phyloP scores from a whole-genome alignment of 805 yeast species.

The Cyberlindnera amylophila region DNA sequence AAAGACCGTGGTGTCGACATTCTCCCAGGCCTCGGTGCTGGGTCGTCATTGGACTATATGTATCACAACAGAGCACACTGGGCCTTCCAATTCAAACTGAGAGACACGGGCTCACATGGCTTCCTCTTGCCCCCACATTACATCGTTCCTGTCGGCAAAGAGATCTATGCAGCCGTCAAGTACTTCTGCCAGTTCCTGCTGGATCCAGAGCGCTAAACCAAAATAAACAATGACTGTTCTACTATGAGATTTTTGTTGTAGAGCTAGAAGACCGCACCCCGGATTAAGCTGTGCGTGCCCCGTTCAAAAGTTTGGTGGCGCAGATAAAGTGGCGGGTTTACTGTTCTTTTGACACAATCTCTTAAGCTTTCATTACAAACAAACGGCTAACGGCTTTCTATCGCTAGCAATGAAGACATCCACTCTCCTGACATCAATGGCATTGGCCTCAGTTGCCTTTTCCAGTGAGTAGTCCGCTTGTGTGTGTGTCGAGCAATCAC shows the following conservation, averaged over 20 bases:
- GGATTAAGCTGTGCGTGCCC: too few relatives aligned
- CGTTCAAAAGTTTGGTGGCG: too few relatives aligned
- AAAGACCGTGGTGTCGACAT: constrained; percentile 72
- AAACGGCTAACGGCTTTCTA: too few relatives aligned
- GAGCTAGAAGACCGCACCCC: too few relatives aligned
- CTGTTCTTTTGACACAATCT: too few relatives aligned
- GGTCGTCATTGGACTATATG: constrained; percentile 79
- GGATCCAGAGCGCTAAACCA: constrained; percentile 34
- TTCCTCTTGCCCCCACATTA: constrained; percentile 68
- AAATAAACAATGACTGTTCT: too few relatives aligned
- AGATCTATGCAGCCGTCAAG: constrained; percentile 62
- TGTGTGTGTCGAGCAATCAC: too few relatives aligned
- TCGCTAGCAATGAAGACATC: not conserved
- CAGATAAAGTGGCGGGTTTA: too few relatives aligned
- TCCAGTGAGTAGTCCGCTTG: constrained; percentile 11
- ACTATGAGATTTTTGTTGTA: too few relatives aligned
- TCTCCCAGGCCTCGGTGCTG: constrained; percentile 72
- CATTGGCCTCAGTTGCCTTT: constrained; percentile 1
- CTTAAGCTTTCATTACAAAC: too few relatives aligned
- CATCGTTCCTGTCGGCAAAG: constrained; percentile 75
- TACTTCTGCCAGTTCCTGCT: constrained; percentile 55
- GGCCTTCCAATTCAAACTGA: constrained; percentile 79
- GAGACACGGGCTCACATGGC: constrained; percentile 83
- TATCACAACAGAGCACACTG: constrained; percentile 76
- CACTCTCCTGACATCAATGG: not conserved